Conservation (phyloP, 305 asterid species). For the Rubia tinctorum region DNA sequence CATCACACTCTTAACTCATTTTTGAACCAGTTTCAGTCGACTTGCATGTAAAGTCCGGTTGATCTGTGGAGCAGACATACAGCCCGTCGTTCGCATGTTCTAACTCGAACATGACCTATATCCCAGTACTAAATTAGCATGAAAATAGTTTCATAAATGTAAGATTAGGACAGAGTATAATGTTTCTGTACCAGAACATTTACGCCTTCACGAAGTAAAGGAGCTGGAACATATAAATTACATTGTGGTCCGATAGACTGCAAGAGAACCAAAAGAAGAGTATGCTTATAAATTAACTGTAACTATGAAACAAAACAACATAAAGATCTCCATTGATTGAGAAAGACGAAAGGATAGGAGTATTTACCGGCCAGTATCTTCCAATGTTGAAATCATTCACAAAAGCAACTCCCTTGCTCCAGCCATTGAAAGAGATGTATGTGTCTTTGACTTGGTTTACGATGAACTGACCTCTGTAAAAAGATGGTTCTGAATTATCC, state of each 20-base stretch:
- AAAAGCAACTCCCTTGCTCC: conserved; percentile 89
- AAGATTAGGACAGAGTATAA: neutral
- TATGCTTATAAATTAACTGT: neutral
- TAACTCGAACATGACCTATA: conserved; percentile 76
- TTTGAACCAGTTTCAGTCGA: conserved; percentile 18
- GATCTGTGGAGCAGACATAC: conserved; percentile 47
- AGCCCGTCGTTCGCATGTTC: conserved; percentile 55
- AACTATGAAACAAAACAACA: neutral
- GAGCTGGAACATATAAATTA: conserved; percentile 86
- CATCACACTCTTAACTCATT: conserved; percentile 21
- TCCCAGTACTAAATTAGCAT: neutral
- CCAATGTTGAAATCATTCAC: conserved; percentile 72
- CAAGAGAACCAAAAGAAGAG: conserved; percentile 15
- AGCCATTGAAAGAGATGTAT: conserved; percentile 71
- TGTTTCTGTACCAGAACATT: conserved; percentile 56
- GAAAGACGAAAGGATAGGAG: neutral
- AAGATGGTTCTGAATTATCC: conserved; percentile 51
- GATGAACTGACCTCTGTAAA: conserved; percentile 60
- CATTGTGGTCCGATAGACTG: conserved; percentile 94
- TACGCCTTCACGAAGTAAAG: conserved; percentile 65
- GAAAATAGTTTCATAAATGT: neutral
- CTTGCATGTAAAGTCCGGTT: conserved; percentile 72
- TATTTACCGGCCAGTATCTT: conserved; percentile 87
- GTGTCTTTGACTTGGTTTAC: conserved; percentile 64
- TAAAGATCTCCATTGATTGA: neutral